Conservation (phyloP, 805 yeast genomes). For the Danielia reshetovae region DNA sequence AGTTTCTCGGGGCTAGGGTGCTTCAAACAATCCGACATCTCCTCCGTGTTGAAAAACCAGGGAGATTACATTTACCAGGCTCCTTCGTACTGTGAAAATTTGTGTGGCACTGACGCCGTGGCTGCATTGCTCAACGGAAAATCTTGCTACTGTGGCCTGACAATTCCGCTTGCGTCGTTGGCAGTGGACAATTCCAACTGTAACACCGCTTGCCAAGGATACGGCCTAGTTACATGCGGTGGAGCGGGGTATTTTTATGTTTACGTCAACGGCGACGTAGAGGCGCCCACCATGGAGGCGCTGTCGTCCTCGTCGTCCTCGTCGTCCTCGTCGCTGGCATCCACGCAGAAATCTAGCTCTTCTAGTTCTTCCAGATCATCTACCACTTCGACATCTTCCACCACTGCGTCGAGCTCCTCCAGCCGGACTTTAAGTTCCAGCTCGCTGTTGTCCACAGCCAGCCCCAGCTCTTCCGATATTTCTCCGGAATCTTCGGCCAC, state of each 20-base stretch:
- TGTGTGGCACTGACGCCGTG: constrained; percentile 37
- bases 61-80: constrained; percentile 59
- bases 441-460: background rate
- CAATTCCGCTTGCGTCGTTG: constrained; percentile 25
- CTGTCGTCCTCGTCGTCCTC: constrained; percentile 12
- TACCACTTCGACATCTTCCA: constrained; percentile 6
- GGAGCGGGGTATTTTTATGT: constrained; percentile 41
- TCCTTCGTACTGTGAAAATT: constrained; percentile 48
- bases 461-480: constrained; percentile 3
- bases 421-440: background rate
- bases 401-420: constrained; percentile 2
- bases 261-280: constrained; percentile 33
- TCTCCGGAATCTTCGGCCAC: constrained; percentile 1
- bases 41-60: constrained; percentile 27
- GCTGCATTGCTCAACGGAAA: constrained; percentile 45
- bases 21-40: constrained; percentile 12
- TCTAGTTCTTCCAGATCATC: constrained; percentile 10
- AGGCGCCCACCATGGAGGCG: constrained; percentile 11
- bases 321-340: constrained; percentile 12
- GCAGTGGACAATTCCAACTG: constrained; percentile 16
- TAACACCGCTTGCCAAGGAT: constrained; percentile 53
- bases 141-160: constrained; percentile 65
- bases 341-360: constrained; percentile 10
- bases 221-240: constrained; percentile 57
- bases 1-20: constrained; percentile 13